Evolutionary conservation across 345 rosid genomes (phyloP).

Genomic region (Geranium rotundifolium): DNA sequence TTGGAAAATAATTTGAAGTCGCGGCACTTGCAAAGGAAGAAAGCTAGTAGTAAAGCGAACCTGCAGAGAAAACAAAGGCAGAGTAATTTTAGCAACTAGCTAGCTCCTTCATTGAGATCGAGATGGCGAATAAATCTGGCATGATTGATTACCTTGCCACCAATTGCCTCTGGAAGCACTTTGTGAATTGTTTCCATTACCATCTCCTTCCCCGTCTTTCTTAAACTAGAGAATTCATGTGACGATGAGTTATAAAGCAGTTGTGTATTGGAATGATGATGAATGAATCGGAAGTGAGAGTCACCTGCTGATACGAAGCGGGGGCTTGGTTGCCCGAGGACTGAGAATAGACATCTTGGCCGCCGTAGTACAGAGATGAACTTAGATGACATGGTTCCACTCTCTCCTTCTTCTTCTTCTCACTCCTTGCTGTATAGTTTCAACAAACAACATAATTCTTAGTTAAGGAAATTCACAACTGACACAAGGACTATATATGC

Average conservation of each 20-base stretch:
- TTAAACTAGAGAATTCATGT: constrained; percentile 28
- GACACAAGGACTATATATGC: too few species aligned
- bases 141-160: constrained; percentile 99
- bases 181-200: constrained; percentile 39
- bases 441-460: too few species aligned
- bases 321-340: constrained; percentile 24
- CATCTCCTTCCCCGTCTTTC: constrained; percentile 47
- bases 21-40: constrained; percentile 15
- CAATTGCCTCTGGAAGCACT: constrained; percentile 82
- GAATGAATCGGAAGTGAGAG: constrained; percentile 14
- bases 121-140: too few species aligned
- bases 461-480: too few species aligned
- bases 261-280: not conserved
- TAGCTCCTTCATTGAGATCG: too few species aligned
- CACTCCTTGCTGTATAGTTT: constrained; percentile 23
- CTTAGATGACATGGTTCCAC: constrained; percentile 60
- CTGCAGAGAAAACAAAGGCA: constrained; percentile 24
- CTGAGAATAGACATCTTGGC: constrained; percentile 54
- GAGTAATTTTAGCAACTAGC: not conserved
- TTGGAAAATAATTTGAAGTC: constrained; percentile 19
- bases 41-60: constrained; percentile 78
- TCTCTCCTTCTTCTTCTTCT: constrained; percentile 36
- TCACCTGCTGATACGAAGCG: constrained; percentile 39
- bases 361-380: constrained; percentile 84
- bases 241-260: not conserved